A percentile compares a stretch with the other conserved stretches of the same genome.
These are phyloP conservation scores for Singerocomus inundabilis DNA, from an alignment of 1,284 basidiomycete genomes.

Conservation along the genomic window DNA sequence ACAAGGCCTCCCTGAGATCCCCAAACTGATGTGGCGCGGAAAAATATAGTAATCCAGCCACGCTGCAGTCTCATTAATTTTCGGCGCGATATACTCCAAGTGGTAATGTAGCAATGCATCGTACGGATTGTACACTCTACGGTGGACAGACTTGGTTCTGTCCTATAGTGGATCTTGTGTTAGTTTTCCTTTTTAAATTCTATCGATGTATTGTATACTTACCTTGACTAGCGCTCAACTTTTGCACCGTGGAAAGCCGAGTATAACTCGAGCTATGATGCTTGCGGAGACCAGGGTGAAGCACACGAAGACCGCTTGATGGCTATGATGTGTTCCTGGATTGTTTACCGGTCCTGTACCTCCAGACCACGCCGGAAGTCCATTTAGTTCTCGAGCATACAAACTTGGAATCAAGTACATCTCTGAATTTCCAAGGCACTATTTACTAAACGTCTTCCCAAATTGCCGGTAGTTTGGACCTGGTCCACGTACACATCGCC, in stretches of 20 bases:
- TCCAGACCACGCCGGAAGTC: not conserved
- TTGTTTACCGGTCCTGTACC: not conserved
- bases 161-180: not conserved
- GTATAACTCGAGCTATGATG: not conserved
- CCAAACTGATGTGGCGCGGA: not conserved
- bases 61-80: not conserved
- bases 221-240: not conserved
- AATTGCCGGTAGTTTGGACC: not conserved
- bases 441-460: not conserved
- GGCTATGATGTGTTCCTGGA: not conserved
- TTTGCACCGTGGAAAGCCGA: not conserved
- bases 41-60: not conserved
- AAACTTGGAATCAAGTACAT: not conserved
- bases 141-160: not conserved
- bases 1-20: too few species aligned
- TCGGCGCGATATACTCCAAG: not conserved
- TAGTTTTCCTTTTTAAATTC: not conserved
- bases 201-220: not conserved
- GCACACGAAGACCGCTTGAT: not conserved
- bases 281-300: not conserved
- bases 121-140: not conserved
- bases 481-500: not conserved
- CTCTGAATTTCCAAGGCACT: not conserved
- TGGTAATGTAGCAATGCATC: not conserved
- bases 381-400: not conserved